phyloP scores from a whole-genome alignment of 75 land plant species.

The Cryptomeria japonica region DNA sequence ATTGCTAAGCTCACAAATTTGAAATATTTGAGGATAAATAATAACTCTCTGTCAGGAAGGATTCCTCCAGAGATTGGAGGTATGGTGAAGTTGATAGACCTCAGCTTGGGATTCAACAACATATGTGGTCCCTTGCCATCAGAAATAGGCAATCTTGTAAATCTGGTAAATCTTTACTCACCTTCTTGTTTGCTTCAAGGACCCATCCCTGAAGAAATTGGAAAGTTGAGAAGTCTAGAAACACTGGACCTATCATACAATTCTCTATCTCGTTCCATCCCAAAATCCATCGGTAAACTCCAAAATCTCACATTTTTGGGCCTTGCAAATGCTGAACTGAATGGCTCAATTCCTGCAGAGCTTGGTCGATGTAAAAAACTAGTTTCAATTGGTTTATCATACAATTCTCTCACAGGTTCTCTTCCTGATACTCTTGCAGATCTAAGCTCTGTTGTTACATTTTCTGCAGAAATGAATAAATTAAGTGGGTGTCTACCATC shows the following conservation, averaged over 20 bases:
- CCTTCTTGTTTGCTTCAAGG: slow-evolving; percentile 20
- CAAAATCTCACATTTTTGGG: slow-evolving; percentile 8
- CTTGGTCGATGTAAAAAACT: slow-evolving; percentile 28
- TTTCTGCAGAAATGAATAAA: slow-evolving; percentile 17
- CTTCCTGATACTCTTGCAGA: slow-evolving; percentile 23
- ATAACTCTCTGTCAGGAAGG: slow-evolving; percentile 27
- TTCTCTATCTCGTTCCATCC: slow-evolving; percentile 24
- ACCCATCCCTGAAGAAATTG: slow-evolving; percentile 22
- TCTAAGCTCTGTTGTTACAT: slow-evolving; percentile 13
- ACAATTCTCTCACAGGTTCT: slow-evolving; percentile 28
- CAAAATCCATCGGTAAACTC: slow-evolving; percentile 17
- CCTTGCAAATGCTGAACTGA: slow-evolving; percentile 2
- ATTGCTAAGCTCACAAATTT: slow-evolving; percentile 12
- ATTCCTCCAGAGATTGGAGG: slow-evolving; percentile 24
- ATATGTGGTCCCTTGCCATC: slow-evolving; percentile 28
- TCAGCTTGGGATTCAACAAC: slow-evolving; percentile 16
- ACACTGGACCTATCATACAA: slow-evolving; percentile 25
- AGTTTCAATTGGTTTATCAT: slow-evolving; percentile 15
- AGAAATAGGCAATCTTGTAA: slow-evolving; percentile 15
- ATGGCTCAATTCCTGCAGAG: slow-evolving; percentile 18
- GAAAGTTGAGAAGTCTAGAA: slow-evolving; percentile 14
- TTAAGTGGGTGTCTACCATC: slow-evolving; percentile 18
- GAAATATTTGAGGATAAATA: slow-evolving; percentile 21
- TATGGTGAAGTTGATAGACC: slow-evolving; percentile 12
- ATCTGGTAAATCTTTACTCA: slow-evolving; percentile 17